Evolutionary conservation across 805 yeast species (phyloP), one percentile per base, ranked within the genome.

Genomic region (Myxozyma udenii): DNA sequence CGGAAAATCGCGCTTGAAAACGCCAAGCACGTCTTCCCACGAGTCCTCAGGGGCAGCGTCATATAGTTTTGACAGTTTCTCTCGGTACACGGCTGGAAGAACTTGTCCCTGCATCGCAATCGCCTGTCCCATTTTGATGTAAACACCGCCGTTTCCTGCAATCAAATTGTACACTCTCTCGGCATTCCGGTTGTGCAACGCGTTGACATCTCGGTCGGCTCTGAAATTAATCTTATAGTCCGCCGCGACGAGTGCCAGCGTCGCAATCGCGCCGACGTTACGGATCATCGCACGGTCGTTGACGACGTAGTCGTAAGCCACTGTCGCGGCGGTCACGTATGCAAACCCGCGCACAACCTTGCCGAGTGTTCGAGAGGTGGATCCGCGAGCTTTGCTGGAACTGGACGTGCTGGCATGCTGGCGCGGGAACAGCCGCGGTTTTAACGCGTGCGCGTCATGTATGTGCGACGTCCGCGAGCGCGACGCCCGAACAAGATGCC

Each of bases 61-160:
- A 61, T 83, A 85, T 44, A 85, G 68, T 51, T 70, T 66, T 12
- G 74, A 70, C 62, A 85, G 81, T 61, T 77, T 75, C 37, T 71
- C 74, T 58, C 81, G 87, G 66, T 72, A 84, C 19, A 80, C 83
- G 32, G 71, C 66, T 2, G 95, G 95, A 57, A 85, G 78, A 61
- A 83, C 72, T 24, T 76, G 68, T 0, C 87, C 81, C 64, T 86
- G 93, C 62, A 85, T 80, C 2, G 93, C 91, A 41, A 85, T 75
- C 46, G 86, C 83, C 72, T 85, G 93, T 22, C 93, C 95, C 60
- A 84, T 67, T 65, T 85, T 85, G 65, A 86, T 81, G 63, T 84
- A 86, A 18, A 86, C 71, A 1, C 85, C 85, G 57, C 60, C 77
- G 62, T 80, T 80, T 11, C 62, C 62, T 33, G 66, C 64, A 50